A percentile compares a stretch with the other conserved stretches of the same genome.
Conservation (phyloP, 441 rosid genomes). For the Brassica hybrid region DNA sequence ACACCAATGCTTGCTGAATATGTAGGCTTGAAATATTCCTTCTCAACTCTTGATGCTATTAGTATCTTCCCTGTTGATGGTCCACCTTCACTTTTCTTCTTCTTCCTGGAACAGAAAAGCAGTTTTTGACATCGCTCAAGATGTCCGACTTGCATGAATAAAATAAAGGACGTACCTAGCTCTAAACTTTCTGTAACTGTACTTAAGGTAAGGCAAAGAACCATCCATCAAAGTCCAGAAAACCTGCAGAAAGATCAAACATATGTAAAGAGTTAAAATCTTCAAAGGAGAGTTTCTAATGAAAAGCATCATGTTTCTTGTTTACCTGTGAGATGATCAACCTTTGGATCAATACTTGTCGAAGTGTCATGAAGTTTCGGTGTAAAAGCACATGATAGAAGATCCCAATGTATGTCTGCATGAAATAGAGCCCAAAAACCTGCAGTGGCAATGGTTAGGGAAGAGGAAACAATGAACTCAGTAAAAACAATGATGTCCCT, state of each 20-base stretch:
- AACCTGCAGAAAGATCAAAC: conserved; percentile 54
- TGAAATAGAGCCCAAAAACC: conserved; percentile 97
- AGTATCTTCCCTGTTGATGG: conserved; percentile 60
- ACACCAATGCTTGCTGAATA: conserved; percentile 87
- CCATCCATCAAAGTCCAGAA: conserved; percentile 83
- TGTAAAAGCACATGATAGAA: conserved; percentile 92
- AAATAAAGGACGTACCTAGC: conserved; percentile 57
- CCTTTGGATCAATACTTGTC: conserved; percentile 82
- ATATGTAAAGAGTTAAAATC: neutral
- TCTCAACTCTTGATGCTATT: conserved; percentile 83
- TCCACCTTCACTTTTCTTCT: conserved; percentile 60
- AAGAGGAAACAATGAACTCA: conserved; percentile 1
- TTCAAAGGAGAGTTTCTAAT: conserved; percentile 1
- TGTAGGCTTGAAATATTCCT: conserved; percentile 84
- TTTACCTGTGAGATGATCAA: conserved; percentile 79
- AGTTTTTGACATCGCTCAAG: neutral
- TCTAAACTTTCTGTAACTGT: conserved; percentile 76
- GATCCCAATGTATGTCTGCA: conserved; percentile 93
- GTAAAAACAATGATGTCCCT: neutral
- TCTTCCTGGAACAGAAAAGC: conserved; percentile 54
- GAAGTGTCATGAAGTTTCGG: conserved; percentile 84
- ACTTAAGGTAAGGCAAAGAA: conserved; percentile 80
- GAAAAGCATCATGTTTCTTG: neutral
- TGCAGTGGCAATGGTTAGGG: conserved; percentile 48
- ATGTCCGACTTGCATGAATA: neutral